Evolutionary conservation across 306 rosid species (phyloP).

Genomic region (Sicyos edulis): DNA sequence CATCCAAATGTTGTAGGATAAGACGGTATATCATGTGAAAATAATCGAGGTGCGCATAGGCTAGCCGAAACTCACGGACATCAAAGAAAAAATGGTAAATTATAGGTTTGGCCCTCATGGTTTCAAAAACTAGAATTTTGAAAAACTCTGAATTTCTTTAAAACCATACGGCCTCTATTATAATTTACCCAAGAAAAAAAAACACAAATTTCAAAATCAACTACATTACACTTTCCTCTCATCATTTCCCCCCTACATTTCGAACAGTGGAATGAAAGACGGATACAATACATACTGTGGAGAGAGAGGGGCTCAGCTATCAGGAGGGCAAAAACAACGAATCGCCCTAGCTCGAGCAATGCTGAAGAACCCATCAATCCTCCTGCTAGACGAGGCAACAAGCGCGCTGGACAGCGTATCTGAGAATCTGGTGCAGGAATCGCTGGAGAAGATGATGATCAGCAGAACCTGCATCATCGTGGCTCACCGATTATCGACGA

Average conservation of each 20-base stretch:
- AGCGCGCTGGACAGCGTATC: slow-evolving; percentile 91
- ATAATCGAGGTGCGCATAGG: no score
- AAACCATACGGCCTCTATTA: no score
- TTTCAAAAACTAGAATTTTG: no score
- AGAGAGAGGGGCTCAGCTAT: slow-evolving; percentile 81
- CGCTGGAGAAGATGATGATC: slow-evolving; percentile 72
- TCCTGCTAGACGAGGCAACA: slow-evolving; percentile 81
- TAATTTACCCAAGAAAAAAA: neutral
- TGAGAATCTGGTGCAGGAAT: slow-evolving; percentile 62
- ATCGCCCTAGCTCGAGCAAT: slow-evolving; percentile 79
- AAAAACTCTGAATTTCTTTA: no score
- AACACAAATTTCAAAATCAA: neutral
- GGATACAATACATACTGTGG: slow-evolving; percentile 79
- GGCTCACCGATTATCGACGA: slow-evolving; percentile 70
- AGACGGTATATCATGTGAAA: no score
- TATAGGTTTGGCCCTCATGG: no score
- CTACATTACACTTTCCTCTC: neutral
- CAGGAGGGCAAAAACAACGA: slow-evolving; percentile 92
- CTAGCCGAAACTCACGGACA: no score
- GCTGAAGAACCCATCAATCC: slow-evolving; percentile 70
- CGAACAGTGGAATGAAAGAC: slow-evolving; percentile 67
- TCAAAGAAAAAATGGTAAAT: no score
- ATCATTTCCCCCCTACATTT: neutral
- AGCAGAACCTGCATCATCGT: slow-evolving; percentile 69
- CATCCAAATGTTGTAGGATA: no score